Evolutionary conservation across 306 rosid genomes (phyloP), one percentile per base, ranked within the genome.

Genomic region (Abrus pulchellus): DNA sequence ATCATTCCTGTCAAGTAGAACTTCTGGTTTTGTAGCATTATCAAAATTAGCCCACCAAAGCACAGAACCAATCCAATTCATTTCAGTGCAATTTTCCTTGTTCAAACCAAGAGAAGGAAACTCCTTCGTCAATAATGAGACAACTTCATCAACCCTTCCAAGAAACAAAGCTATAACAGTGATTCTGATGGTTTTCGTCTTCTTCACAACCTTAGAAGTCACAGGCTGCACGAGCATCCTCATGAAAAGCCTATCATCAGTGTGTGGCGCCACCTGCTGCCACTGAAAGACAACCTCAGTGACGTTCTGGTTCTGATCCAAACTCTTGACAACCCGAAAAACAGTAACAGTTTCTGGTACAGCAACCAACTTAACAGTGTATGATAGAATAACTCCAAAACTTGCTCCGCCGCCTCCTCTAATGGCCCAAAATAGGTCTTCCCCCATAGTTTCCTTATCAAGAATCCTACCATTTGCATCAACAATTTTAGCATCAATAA

Each of bases 391-490:
- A 1, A 90, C 97, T 1, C 98, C 97, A 65, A 90, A 94, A 63
- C 94, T 90, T 1, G 88, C 90, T 36, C 94, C 97, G 0, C 97
- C 98, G 0, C 97, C 97, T 4, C 98, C 97, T 68, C 78, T 83
- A 49, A 92, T 87, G 0, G 98, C 98, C 98, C 97, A 92, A 57
- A 94, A 94, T 41, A 94, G 84, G 9, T 92, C 97, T 12, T 90
- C 94, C 27, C 97, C 97, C 98, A 94, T 94, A 5, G 86, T 9
- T 0, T 82, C 52, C 32, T 80, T 86, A 13, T 92, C 85, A 1
- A 89, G 88, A 47, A 94, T 55, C 77, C 84, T 86, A 33, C 97
- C 97, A 1, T 86, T 86, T 0, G 74, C 92, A 47, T 91, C 92
- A 14, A 92, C 90, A 7, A 94, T 85, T 84, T 62, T 69, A 2